Conservation (phyloP, 1,284 basidiomycete species). For the Malassezia sp. region DNA sequence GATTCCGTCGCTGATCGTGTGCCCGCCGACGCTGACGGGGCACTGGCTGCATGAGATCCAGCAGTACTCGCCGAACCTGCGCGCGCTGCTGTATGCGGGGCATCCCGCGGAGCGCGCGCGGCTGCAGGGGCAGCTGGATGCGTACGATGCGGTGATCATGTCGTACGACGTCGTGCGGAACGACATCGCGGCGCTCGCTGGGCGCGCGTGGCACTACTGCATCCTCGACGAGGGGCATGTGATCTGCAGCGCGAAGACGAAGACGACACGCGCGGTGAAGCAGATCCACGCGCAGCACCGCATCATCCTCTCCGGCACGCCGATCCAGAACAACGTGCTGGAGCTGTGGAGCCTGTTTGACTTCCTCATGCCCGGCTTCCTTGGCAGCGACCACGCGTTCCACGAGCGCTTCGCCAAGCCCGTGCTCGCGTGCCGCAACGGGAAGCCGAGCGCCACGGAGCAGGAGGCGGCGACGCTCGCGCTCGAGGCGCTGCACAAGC, state of each 20-base stretch:
- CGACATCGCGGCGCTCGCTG: slow-evolving; percentile 68
- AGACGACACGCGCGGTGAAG: slow-evolving; percentile 93
- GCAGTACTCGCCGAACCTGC: slow-evolving; percentile 78
- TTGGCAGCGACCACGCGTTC: slow-evolving; percentile 88
- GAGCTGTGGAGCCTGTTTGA: slow-evolving; percentile 99
- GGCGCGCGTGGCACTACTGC: slow-evolving; percentile 83
- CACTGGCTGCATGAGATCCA: slow-evolving; percentile 98
- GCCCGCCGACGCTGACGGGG: slow-evolving; percentile 86
- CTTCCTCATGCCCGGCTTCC: slow-evolving; percentile 97
- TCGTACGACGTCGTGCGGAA: slow-evolving; percentile 97
- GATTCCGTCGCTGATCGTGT: slow-evolving; percentile 86
- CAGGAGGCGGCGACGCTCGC: slow-evolving; percentile 72
- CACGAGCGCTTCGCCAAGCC: slow-evolving; percentile 93
- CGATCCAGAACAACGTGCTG: slow-evolving; percentile 97
- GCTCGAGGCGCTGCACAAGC: slow-evolving; percentile 90
- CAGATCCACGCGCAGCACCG: slow-evolving; percentile 79
- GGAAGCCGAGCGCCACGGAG: slow-evolving; percentile 73
- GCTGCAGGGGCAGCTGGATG: slow-evolving; percentile 31
- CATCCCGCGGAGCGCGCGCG: slow-evolving; percentile 71
- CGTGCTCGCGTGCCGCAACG: slow-evolving; percentile 85
- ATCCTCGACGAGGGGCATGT: slow-evolving; percentile 96
- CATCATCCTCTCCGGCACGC: slow-evolving; percentile 87
- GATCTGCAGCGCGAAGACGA: slow-evolving; percentile 97
- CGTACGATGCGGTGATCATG: slow-evolving; percentile 73
- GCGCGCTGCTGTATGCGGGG: slow-evolving; percentile 79